phyloP scores from a whole-genome alignment of 1,284 basidiomycete genomes.

The Tylopilus orsonianus region DNA sequence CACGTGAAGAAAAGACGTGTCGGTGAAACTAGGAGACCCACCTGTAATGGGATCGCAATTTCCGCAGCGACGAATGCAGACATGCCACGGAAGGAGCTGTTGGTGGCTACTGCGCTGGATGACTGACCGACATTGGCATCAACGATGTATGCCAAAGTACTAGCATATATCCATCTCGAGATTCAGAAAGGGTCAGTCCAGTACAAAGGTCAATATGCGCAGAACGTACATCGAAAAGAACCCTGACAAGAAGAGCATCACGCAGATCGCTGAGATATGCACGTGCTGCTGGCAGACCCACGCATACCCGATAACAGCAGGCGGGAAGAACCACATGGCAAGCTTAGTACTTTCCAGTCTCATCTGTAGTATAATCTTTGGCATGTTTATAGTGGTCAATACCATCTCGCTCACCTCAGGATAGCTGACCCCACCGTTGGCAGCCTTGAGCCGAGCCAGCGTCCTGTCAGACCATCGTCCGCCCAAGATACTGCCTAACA shows the following conservation, averaged over 20 bases:
- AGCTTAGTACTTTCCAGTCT: constrained; percentile 65
- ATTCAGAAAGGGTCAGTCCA: constrained; percentile 1
- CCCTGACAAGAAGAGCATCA: constrained; percentile 65
- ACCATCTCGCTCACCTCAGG: constrained; percentile 56
- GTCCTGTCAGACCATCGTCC: constrained; percentile 77
- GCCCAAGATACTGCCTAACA: constrained; percentile 71
- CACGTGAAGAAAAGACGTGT: background rate
- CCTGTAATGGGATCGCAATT: constrained; percentile 48
- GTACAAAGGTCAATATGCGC: background rate
- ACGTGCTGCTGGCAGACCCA: constrained; percentile 73
- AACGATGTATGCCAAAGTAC: constrained; percentile 73
- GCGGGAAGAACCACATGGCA: constrained; percentile 56
- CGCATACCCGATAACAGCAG: constrained; percentile 66
- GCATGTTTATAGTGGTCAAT: background rate
- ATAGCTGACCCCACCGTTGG: constrained; percentile 60
- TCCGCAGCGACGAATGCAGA: constrained; percentile 72
- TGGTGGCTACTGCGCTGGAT: constrained; percentile 69
- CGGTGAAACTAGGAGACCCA: background rate
- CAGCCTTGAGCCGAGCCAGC: constrained; percentile 55
- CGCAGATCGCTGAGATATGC: constrained; percentile 63
- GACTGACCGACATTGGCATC: constrained; percentile 77
- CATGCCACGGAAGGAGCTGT: constrained; percentile 68
- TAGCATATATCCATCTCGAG: constrained; percentile 65
- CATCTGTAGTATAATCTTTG: constrained; percentile 48
- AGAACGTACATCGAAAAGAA: constrained; percentile 67